A percentile compares a stretch with the other conserved stretches of the same genome.
Conservation (phyloP, 805 yeast species). For the Candida xyloterini region DNA sequence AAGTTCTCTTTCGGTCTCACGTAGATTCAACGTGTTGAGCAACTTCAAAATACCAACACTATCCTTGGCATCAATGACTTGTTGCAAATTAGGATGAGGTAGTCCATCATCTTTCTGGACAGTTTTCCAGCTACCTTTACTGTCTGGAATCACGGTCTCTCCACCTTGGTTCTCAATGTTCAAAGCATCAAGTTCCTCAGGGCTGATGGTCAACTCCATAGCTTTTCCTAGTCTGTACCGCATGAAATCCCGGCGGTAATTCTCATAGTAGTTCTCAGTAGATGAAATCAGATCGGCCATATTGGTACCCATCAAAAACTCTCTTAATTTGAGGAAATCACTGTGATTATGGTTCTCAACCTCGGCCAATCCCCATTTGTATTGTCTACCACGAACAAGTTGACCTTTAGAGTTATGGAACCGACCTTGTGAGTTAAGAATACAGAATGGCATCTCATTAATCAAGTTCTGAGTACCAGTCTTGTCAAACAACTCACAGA, state of each 20-base stretch:
- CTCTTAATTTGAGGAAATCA: constrained; percentile 66
- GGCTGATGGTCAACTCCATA: constrained; percentile 22
- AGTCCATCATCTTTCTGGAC: constrained; percentile 16
- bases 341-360: constrained; percentile 75
- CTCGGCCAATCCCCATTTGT: constrained; percentile 85
- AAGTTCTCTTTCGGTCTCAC: constrained; percentile 37
- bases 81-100: constrained; percentile 29
- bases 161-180: constrained; percentile 20
- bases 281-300: constrained; percentile 76
- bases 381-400: constrained; percentile 67
- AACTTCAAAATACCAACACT: constrained; percentile 37
- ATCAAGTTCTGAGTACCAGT: constrained; percentile 36
- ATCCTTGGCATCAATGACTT: constrained; percentile 25
- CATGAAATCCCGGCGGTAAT: constrained; percentile 59
- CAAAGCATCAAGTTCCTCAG: constrained; percentile 20
- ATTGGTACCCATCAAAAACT: constrained; percentile 62
- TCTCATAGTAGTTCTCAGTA: constrained; percentile 76
- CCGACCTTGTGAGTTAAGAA: constrained; percentile 62
- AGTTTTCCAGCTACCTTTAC: constrained; percentile 27
- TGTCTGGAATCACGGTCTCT: constrained; percentile 24
- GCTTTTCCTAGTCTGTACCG: constrained; percentile 31
- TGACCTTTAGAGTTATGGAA: constrained; percentile 43
- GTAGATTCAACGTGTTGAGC: constrained; percentile 37
- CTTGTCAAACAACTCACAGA: constrained; percentile 48
- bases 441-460: constrained; percentile 60